Percentiles rank a stretch among this genome's conserved stretches.
These are phyloP conservation scores for Psilocybe cubensis DNA, from an alignment of 768 basidiomycete species.

Conservation along the genomic window DNA sequence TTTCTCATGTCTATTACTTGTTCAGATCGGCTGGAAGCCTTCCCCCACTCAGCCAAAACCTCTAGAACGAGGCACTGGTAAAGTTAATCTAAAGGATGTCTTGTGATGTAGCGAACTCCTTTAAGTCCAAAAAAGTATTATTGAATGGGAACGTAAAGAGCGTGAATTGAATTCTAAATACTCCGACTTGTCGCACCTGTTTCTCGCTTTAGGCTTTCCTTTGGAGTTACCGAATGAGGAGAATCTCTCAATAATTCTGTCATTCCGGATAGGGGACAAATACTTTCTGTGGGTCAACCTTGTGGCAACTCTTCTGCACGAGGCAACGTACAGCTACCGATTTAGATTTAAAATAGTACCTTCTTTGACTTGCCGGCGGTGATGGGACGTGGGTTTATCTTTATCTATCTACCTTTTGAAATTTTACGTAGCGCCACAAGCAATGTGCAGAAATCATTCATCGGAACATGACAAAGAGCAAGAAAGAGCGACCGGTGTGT, in stretches of 20 bases:
- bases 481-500: not conserved
- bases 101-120: conserved; percentile 27
- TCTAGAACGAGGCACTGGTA: conserved; percentile 47
- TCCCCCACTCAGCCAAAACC: conserved; percentile 46
- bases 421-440: conserved; percentile 7
- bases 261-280: not conserved
- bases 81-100: conserved; percentile 46
- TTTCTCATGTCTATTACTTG: conserved; percentile 4
- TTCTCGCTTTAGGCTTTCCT: not conserved
- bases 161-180: conserved; percentile 1
- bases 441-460: not conserved
- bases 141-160: not conserved
- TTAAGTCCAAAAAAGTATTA: conserved; percentile 3
- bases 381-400: conserved; percentile 14
- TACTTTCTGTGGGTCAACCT: not conserved
- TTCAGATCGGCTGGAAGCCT: conserved; percentile 52
- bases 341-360: conserved; percentile 3
- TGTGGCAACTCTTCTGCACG: not conserved
- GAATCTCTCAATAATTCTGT: not conserved
- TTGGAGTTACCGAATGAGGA: conserved; percentile 5
- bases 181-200: conserved; percentile 1
- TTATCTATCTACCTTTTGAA: not conserved
- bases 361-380: conserved; percentile 15
- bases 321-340: not conserved
- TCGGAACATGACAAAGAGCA: not conserved